phyloP scores from a whole-genome alignment of 495 filamentous ascomycete species.

The Cercophora sp. region DNA sequence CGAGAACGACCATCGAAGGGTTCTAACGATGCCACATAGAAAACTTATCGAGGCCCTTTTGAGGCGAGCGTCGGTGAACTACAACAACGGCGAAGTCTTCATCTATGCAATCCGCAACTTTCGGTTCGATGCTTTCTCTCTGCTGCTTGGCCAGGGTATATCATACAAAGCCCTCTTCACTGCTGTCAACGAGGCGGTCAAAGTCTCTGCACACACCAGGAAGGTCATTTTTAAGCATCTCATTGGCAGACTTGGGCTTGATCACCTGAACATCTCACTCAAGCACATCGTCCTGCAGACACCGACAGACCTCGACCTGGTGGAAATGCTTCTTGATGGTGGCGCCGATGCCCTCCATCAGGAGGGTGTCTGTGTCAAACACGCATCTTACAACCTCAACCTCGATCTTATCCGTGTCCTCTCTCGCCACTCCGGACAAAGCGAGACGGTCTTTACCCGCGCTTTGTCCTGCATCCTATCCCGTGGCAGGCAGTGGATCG shows the following conservation, averaged over 20 bases:
- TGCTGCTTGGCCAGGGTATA: conserved; percentile 26
- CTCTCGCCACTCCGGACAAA: conserved; percentile 10
- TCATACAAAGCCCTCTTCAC: conserved; percentile 26
- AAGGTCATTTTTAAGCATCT: conserved; percentile 17
- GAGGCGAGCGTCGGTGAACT: conserved; percentile 24
- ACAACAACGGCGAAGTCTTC: conserved; percentile 32
- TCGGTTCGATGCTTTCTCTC: conserved; percentile 18
- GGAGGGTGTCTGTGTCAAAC: conserved; percentile 27
- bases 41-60: conserved; percentile 21
- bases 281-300: conserved; percentile 24
- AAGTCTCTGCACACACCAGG: conserved; percentile 8
- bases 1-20: neutral
- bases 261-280: conserved; percentile 28
- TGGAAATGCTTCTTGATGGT: conserved; percentile 19
- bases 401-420: conserved; percentile 19
- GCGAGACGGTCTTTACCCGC: conserved; percentile 19
- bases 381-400: conserved; percentile 27
- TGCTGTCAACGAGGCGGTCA: conserved; percentile 22
- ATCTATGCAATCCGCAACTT: conserved; percentile 26
- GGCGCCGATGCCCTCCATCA: conserved; percentile 25
- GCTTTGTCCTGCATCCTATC: conserved; percentile 18
- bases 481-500: conserved; percentile 28
- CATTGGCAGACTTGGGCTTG: conserved; percentile 16
- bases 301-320: conserved; percentile 19
- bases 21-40: neutral